Conservation (phyloP, 768 basidiomycete genomes). For the Trametes cinnabarina region DNA sequence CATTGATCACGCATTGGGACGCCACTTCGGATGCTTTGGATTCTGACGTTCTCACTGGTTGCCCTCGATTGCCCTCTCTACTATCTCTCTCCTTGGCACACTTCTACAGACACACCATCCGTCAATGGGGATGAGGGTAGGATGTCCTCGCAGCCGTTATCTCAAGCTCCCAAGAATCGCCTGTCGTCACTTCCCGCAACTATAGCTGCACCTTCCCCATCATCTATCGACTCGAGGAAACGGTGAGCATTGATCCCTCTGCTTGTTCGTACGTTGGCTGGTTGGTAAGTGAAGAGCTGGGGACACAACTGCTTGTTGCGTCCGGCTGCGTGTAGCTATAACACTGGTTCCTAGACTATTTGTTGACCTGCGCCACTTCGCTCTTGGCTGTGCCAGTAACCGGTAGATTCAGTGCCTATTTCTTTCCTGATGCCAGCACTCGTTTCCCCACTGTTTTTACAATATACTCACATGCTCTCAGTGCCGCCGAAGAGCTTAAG, state of each 20-base stretch:
- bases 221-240: constrained; percentile 62
- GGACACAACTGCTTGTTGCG: too few species aligned
- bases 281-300: too few species aligned
- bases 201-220: constrained; percentile 46
- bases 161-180: constrained; percentile 45
- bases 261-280: too few species aligned
- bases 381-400: too few species aligned
- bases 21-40: background rate
- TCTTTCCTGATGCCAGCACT: too few species aligned
- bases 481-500: constrained; percentile 52
- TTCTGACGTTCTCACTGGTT: background rate
- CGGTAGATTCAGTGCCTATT: too few species aligned
- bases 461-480: constrained; percentile 16
- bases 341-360: too few species aligned
- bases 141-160: constrained; percentile 29
- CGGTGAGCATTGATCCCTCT: constrained; percentile 42
- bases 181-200: constrained; percentile 45
- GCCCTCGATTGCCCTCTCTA: background rate
- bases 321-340: too few species aligned
- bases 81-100: background rate
- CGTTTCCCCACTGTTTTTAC: too few species aligned
- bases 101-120: constrained; percentile 44
- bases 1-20: too few species aligned
- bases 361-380: too few species aligned
- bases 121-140: constrained; percentile 47